Evolutionary conservation across 257 asterid species (phyloP).

Genomic region (Euphrasia confusa): DNA sequence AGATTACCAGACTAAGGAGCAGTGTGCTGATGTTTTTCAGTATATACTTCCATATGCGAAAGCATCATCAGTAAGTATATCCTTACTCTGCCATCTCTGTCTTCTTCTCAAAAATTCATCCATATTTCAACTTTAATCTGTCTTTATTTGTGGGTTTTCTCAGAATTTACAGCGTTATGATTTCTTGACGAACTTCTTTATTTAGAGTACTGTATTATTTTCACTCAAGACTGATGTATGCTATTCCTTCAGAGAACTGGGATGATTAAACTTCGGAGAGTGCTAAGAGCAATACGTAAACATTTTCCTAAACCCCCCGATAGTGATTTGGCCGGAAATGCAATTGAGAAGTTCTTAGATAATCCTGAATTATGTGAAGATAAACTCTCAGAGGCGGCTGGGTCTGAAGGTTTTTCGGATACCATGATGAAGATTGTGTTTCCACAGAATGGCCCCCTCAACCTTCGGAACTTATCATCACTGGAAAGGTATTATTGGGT

Average conservation of each 20-base stretch:
- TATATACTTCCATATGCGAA: constrained; percentile 90
- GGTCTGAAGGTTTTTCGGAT: constrained; percentile 68
- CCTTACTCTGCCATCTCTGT: constrained; percentile 16
- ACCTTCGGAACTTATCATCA: constrained; percentile 45
- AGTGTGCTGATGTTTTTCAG: constrained; percentile 94
- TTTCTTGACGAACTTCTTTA: constrained; percentile 10
- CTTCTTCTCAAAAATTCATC: constrained; percentile 10
- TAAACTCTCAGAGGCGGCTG: constrained; percentile 79
- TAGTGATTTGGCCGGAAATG: constrained; percentile 67
- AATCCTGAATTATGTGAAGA: constrained; percentile 84
- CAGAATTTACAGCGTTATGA: constrained; percentile 19
- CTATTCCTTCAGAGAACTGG: constrained; percentile 64
- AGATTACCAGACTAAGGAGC: constrained; percentile 97
- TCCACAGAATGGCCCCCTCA: constrained; percentile 51
- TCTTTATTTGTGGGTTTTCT: constrained; percentile 8
- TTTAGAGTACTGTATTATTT: too few relatives aligned
- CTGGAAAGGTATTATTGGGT: constrained; percentile 45
- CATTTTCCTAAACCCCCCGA: constrained; percentile 95
- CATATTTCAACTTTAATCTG: constrained; percentile 14
- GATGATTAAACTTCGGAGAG: constrained; percentile 76
- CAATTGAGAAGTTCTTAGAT: constrained; percentile 87
- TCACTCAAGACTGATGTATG: constrained; percentile 21
- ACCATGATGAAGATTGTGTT: constrained; percentile 53
- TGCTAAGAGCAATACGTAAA: constrained; percentile 87
- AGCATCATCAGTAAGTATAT: constrained; percentile 83